These are phyloP conservation scores for Canariomyces notabilis DNA, from an alignment of 2,329 filamentous ascomycete species.

Conservation along the genomic window DNA sequence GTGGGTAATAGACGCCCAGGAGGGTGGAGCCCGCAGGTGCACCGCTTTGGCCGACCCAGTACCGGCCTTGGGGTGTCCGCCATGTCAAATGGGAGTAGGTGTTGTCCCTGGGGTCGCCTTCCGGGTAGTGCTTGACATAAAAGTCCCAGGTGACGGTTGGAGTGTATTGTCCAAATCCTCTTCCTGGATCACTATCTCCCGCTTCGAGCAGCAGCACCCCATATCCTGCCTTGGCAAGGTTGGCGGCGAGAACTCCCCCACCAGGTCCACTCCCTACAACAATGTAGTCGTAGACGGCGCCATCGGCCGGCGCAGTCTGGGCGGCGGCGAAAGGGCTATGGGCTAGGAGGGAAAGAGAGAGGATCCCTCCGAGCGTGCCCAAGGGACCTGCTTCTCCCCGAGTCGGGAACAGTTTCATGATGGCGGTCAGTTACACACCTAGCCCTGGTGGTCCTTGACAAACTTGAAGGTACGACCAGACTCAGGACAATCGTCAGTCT, in stretches of 20 bases:
- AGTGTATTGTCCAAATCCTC: conserved; percentile 43
- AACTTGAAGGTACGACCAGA: too few relatives aligned
- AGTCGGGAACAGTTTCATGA: conserved; percentile 10
- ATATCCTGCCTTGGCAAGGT: conserved; percentile 48
- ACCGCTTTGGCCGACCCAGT: conserved; percentile 28
- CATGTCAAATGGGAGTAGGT: conserved; percentile 42
- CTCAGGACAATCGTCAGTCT: not conserved
- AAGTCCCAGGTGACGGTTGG: conserved; percentile 49
- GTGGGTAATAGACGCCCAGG: conserved; percentile 31
- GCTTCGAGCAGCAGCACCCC: conserved; percentile 51
- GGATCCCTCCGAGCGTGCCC: conserved; percentile 2
- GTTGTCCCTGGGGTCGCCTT: conserved; percentile 39
- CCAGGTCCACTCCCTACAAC: conserved; percentile 50
- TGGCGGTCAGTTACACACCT: not conserved
- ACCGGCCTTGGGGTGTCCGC: conserved; percentile 26
- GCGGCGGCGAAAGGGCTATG: conserved; percentile 1
- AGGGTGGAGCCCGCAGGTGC: conserved; percentile 28
- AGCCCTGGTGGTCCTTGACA: too few relatives aligned
- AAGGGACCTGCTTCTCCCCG: not conserved
- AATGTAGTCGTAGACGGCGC: conserved; percentile 46
- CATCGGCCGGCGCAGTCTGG: conserved; percentile 4
- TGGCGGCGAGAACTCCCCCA: conserved; percentile 45
- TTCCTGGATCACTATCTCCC: conserved; percentile 45
- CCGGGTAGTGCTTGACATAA: conserved; percentile 50
- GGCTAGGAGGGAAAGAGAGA: conserved; percentile 8